phyloP scores from a whole-genome alignment of 371 early-diverging fungal genomes.

The Mortierella sp. region DNA sequence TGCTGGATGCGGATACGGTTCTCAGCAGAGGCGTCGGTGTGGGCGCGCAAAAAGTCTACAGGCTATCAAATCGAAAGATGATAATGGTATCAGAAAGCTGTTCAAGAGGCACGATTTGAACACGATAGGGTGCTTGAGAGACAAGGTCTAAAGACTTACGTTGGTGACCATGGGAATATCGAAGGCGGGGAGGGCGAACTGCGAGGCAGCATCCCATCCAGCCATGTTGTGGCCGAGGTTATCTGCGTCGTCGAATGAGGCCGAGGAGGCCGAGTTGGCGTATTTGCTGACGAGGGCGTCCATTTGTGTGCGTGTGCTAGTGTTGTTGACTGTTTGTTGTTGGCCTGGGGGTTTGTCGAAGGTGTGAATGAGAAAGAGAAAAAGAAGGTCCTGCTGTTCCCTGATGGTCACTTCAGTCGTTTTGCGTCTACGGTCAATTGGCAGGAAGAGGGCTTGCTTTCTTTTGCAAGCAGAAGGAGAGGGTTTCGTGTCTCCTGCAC shows the following conservation, averaged over 20 bases:
- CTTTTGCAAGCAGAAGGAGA: background rate
- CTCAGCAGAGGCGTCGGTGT: constrained; percentile 74
- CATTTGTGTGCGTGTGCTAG: constrained; percentile 55
- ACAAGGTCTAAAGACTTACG: constrained; percentile 59
- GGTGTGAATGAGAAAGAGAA: background rate
- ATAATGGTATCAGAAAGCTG: background rate
- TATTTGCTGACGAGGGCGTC: constrained; percentile 72
- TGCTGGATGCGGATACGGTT: constrained; percentile 90
- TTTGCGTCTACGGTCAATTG: constrained; percentile 11
- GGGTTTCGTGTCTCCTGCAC: constrained; percentile 20
- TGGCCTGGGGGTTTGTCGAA: constrained; percentile 1
- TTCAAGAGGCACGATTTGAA: background rate
- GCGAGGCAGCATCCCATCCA: constrained; percentile 73
- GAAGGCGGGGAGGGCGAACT: constrained; percentile 80
- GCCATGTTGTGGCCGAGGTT: constrained; percentile 37
- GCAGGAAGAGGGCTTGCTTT: background rate
- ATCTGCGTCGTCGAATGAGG: constrained; percentile 39
- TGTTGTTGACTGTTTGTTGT: background rate
- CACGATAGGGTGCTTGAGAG: background rate
- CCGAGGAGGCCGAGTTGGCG: constrained; percentile 59
- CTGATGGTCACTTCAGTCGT: background rate
- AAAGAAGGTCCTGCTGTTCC: background rate
- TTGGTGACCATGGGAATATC: constrained; percentile 80
- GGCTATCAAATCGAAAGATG: constrained; percentile 61
- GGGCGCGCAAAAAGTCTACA: constrained; percentile 71